Evolutionary conservation across 176 grass and related monocot genomes (phyloP).

Genomic region (Rhynchospora breviuscula): DNA sequence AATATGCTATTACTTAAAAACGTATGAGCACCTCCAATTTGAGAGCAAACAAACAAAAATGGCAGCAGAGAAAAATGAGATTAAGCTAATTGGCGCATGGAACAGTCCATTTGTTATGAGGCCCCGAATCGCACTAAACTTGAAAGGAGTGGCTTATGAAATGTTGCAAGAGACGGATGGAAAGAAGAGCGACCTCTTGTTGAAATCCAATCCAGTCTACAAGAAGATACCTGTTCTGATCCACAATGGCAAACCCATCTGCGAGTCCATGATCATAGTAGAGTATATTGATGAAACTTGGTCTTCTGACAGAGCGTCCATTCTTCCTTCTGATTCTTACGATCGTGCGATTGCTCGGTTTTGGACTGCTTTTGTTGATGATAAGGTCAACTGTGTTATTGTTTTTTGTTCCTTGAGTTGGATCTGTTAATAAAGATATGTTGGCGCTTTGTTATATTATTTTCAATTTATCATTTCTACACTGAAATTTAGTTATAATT

Average conservation of each 20-base stretch:
- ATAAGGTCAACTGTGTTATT: not conserved
- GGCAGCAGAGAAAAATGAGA: not conserved
- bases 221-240: constrained; percentile 48
- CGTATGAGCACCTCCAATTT: too few relatives aligned
- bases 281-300: constrained; percentile 55
- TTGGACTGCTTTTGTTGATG: constrained; percentile 3
- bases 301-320: not conserved
- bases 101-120: constrained; percentile 32
- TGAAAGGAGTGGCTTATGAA: constrained; percentile 47
- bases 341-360: constrained; percentile 24
- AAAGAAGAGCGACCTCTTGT: constrained; percentile 37
- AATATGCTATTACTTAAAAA: too few relatives aligned
- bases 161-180: constrained; percentile 22
- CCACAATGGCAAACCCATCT: constrained; percentile 31
- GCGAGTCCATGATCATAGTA: constrained; percentile 39
- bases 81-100: constrained; percentile 39
- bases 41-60: too few relatives aligned
- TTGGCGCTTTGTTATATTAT: too few relatives aligned
- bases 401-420: too few relatives aligned
- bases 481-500: too few relatives aligned
- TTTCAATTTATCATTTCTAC: too few relatives aligned
- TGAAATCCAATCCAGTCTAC: constrained; percentile 37
- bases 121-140: constrained; percentile 24
- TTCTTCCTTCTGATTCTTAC: constrained; percentile 33
- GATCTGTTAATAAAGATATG: too few relatives aligned